Evolutionary conservation across 495 filamentous ascomycete species (phyloP), one percentile per base, ranked within the genome.

Genomic region (Talaromyces nanjingensis): DNA sequence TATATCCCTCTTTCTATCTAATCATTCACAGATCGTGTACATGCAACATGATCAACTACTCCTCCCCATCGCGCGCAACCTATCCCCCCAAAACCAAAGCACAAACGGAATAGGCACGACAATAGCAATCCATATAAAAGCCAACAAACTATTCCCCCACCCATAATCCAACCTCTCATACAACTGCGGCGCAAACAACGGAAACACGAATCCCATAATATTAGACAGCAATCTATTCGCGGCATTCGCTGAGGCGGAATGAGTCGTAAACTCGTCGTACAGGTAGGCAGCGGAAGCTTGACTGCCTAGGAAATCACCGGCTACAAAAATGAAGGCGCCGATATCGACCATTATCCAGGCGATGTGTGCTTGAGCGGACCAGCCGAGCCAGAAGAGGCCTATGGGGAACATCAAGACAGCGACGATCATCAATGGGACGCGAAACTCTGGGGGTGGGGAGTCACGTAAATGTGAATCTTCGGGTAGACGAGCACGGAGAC

Each of bases 261-360:
- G 90, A 4, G 78, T 74, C 7, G 82, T 79, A 69, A 89, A 90
- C 4, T 84, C 72, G 68, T 92, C 89, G 27, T 89, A 79, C 11
- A 89, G 68, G 66, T 87, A 91, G 4, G 81, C 81, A 70, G 84
- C 81, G 33, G 83, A 80, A 63, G 80, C 83, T 69, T 88, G 87
- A 65, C 85, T 86, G 16, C 76, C 72, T 4, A 85, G 77, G 63
- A 86, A 85, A 12, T 77, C 76, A 6, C 85, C 85, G 6, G 71
- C 69, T 6, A 74, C 65, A 60, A 88, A 85, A n/a, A 88, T 66
- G 4, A 69, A 70, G n/a, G 79, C 79, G 12, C 87, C 87, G 59
- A 89, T 79, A 63, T 88, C 84, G 4, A 86, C 86, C 45, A 81
- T 73, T 49, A 89, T 84, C 85, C 86, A 90, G 66, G 85, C 83